These are phyloP conservation scores for Amauroascus niger DNA, from an alignment of 2,329 filamentous ascomycete genomes.

Conservation along the genomic window DNA sequence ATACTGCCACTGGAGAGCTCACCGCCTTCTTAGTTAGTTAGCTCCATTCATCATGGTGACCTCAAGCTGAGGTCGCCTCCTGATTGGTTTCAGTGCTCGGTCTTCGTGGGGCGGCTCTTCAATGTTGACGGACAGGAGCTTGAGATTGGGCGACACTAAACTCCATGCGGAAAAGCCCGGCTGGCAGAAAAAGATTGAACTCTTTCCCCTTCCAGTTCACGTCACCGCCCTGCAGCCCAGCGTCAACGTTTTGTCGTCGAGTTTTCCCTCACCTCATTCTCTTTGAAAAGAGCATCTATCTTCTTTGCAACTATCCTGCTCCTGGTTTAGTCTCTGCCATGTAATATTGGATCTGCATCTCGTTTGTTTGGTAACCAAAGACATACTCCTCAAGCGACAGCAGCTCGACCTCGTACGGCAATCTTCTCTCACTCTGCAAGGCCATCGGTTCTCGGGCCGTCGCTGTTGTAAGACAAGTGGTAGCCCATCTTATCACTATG, in stretches of 20 bases:
- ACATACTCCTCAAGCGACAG: background rate
- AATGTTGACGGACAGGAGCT: background rate
- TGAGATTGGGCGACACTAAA: background rate
- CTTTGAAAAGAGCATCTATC: background rate
- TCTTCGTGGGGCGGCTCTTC: background rate
- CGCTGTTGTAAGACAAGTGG: background rate
- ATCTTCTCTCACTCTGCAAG: background rate
- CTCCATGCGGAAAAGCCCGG: background rate
- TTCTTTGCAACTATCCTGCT: background rate
- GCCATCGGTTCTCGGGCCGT: background rate
- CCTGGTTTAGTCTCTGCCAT: background rate
- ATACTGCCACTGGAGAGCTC: background rate
- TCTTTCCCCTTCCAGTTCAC: constrained; percentile 8
- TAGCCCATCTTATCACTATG: constrained; percentile 22
- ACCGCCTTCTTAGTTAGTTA: background rate
- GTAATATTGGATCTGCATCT: background rate
- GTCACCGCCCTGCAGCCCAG: background rate
- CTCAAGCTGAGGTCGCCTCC: background rate
- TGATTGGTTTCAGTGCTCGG: background rate
- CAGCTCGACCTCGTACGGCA: background rate
- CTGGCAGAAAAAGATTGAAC: constrained; percentile 13
- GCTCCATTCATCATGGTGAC: too few relatives aligned
- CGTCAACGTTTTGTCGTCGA: background rate
- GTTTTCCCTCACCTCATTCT: background rate
- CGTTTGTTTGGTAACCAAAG: background rate